Conservation (phyloP, 495 filamentous ascomycete species). For the Penicillium dipodomyicola region DNA sequence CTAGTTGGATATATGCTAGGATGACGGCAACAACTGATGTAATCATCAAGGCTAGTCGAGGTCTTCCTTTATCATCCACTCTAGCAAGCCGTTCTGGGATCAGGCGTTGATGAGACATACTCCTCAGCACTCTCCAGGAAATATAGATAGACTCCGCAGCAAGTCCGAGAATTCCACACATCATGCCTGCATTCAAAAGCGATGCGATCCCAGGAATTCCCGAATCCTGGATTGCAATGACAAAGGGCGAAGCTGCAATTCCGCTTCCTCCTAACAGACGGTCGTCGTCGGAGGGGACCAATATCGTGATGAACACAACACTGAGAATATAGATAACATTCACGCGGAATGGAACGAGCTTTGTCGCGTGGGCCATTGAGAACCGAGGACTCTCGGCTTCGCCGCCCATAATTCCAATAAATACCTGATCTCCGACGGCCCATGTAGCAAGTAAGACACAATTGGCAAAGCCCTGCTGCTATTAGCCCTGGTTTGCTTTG, state of each 20-base stretch:
- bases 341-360: slow-evolving; percentile 32
- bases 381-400: slow-evolving; percentile 29
- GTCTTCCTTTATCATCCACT: slow-evolving; percentile 29
- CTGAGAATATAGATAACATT: slow-evolving; percentile 29
- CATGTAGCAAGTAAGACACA: slow-evolving; percentile 32
- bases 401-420: slow-evolving; percentile 27
- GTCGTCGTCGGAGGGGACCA: slow-evolving; percentile 30
- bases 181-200: slow-evolving; percentile 32
- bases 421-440: slow-evolving; percentile 29
- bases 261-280: slow-evolving; percentile 21
- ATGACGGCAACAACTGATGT: slow-evolving; percentile 22
- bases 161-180: slow-evolving; percentile 31
- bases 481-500: no score
- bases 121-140: slow-evolving; percentile 28
- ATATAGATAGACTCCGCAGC: slow-evolving; percentile 31
- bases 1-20: slow-evolving; percentile 31
- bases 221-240: slow-evolving; percentile 31
- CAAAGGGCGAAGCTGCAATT: slow-evolving; percentile 34
- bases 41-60: slow-evolving; percentile 21
- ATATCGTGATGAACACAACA: slow-evolving; percentile 27
- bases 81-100: slow-evolving; percentile 21
- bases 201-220: slow-evolving; percentile 27
- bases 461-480: slow-evolving; percentile 19
- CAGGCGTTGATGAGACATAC: slow-evolving; percentile 30
- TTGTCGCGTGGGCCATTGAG: slow-evolving; percentile 30